phyloP scores from a whole-genome alignment of 2,329 filamentous ascomycete genomes.

The Capronia coronata region DNA sequence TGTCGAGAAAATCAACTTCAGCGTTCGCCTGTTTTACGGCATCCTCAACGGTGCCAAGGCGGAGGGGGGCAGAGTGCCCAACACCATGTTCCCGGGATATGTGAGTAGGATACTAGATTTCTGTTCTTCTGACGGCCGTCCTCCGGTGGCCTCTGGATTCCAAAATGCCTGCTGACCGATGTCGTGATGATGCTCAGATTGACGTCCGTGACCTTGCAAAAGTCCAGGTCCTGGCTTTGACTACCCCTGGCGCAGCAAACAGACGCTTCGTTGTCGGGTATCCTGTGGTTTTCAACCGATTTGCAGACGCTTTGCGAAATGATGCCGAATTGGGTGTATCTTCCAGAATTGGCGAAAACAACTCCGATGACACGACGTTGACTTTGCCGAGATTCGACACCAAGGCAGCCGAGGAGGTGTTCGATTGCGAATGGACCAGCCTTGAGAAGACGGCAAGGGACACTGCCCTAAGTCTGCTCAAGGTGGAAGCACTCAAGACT shows the following conservation, averaged over 20 bases:
- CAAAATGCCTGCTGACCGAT: neutral
- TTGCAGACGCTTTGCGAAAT: slow-evolving; percentile 12
- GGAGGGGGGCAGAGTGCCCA: slow-evolving; percentile 14
- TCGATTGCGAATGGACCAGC: slow-evolving; percentile 10
- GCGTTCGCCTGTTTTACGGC: slow-evolving; percentile 61
- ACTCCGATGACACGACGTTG: slow-evolving; percentile 8
- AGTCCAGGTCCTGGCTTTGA: slow-evolving; percentile 43
- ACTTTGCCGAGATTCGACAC: slow-evolving; percentile 15
- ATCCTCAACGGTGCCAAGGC: slow-evolving; percentile 16
- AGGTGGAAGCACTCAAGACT: slow-evolving; percentile 6
- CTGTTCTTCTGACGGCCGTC: slow-evolving; percentile 30
- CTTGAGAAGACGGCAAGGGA: slow-evolving; percentile 8
- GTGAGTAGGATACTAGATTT: slow-evolving; percentile 33
- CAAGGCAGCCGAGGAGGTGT: slow-evolving; percentile 13
- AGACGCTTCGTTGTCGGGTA: slow-evolving; percentile 39
- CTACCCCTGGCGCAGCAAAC: slow-evolving; percentile 39
- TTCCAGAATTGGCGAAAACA: slow-evolving; percentile 11
- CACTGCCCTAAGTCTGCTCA: slow-evolving; percentile 6
- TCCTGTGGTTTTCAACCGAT: slow-evolving; percentile 16
- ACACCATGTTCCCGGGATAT: slow-evolving; percentile 13
- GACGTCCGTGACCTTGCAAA: slow-evolving; percentile 45
- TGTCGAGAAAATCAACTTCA: slow-evolving; percentile 62
- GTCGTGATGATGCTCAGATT: slow-evolving; percentile 40
- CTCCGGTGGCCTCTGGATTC: neutral
- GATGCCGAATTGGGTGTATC: slow-evolving; percentile 1